Base-by-base conservation (phyloP, 768 basidiomycete genomes). In the Hypholoma sublateritium region DNA sequence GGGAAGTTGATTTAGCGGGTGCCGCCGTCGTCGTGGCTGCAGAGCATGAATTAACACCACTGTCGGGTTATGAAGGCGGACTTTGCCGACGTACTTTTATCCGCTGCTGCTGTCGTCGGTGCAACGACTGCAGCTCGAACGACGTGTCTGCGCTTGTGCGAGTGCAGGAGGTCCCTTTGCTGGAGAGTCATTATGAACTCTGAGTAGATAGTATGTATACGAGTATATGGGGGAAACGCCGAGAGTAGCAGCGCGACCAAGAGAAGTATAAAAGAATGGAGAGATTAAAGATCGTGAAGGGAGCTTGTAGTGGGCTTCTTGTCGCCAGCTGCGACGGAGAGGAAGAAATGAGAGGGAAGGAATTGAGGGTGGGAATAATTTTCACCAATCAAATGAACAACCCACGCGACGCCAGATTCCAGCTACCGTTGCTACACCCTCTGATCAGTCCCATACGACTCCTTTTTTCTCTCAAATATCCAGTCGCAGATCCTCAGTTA, bases 221-320 rank as follows among this genome's bases (percentile, higher is more conserved):
- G 9, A 7, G 28, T 32, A 3, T 32, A 32, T 32, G 28, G 39
- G 50, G 16, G 22, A 51, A 9, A 14, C 21, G 50, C 19, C n/a
- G 37, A 32, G 28, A 9, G 28, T 5, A 32, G 50, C n/a, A 13
- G 47, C 19, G 28, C 34, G 34, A 17, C 11, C 17, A 17, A 11
- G 43, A 45, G 53, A 17, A 19, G 25, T 21, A 14, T 36, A 44
- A 53, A 53, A 21, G 53, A 53, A 36, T 11, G 53, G 53, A 46
- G 36, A 51, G 53, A 53, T 34, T 44, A 53, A 53, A 35, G 53
- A 53, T 44, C 53, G 53, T 53, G 53, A 32, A 32, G 7, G 53
- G 16, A 14, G 43, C 53, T 44, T 44, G 53, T 25, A 41, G 43
- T n/a, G 32, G 25, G 41, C 35, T 14, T 14, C 51, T 42, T 32